A percentile compares a stretch with the other conserved stretches of the same genome.
phyloP scores from a whole-genome alignment of 192 early-diverging fungal genomes.

The Coemansia interrupta region DNA sequence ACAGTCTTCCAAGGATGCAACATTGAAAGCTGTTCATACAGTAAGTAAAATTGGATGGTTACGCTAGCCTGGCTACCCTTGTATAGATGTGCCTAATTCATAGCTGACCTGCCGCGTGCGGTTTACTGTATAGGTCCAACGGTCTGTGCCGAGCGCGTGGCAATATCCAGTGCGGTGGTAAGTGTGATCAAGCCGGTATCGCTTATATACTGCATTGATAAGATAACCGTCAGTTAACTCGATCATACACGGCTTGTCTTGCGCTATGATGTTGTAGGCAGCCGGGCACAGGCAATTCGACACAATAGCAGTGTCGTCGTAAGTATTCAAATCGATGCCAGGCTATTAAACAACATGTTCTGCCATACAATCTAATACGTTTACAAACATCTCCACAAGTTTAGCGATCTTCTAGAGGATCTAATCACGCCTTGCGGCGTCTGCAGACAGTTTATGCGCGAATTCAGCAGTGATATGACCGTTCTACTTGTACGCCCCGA shows the following conservation, averaged over 20 bases:
- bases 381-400: background rate
- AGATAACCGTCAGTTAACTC: background rate
- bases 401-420: constrained; percentile 48
- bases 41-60: constrained; percentile 27
- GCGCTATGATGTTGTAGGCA: constrained; percentile 45
- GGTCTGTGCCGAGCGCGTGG: constrained; percentile 89
- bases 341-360: background rate
- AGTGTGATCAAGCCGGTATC: constrained; percentile 9
- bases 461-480: constrained; percentile 68
- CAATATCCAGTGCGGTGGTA: constrained; percentile 85
- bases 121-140: constrained; percentile 54
- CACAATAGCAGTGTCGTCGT: constrained; percentile 76
- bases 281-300: constrained; percentile 73
- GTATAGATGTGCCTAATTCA: constrained; percentile 1
- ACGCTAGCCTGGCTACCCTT: background rate
- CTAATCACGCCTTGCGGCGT: constrained; percentile 65
- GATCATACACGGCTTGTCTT: background rate
- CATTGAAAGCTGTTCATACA: constrained; percentile 87
- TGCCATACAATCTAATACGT: background rate
- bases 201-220: background rate
- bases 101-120: too few relatives aligned
- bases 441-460: constrained; percentile 75
- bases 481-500: constrained; percentile 59
- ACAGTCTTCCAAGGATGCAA: constrained; percentile 72
- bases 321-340: constrained; percentile 12